phyloP scores from a whole-genome alignment of 108 stramenopile genomes.

The Asterionellopsis glacialis region DNA sequence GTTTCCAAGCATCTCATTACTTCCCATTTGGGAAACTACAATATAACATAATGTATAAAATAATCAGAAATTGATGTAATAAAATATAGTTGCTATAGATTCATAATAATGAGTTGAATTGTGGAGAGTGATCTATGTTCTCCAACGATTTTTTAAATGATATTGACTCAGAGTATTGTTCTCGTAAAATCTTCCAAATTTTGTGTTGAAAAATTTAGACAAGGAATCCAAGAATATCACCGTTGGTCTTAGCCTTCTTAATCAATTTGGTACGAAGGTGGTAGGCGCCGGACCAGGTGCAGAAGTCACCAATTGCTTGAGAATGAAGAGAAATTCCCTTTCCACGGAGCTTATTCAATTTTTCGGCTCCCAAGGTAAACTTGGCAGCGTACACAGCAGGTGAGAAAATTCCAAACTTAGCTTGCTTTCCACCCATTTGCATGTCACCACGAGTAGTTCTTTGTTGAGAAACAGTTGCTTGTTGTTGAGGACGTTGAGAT shows the following conservation, averaged over 20 bases:
- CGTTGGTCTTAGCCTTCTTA: slow-evolving; percentile 93
- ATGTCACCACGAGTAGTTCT: slow-evolving; percentile 15
- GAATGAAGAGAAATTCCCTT: slow-evolving; percentile 91
- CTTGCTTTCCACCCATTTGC: slow-evolving; percentile 62
- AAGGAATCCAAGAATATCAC: slow-evolving; percentile 93
- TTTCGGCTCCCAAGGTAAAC: slow-evolving; percentile 77
- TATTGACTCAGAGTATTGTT: no score
- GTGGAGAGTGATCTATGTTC: no score
- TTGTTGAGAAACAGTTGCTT: slow-evolving; percentile 14
- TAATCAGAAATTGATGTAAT: no score
- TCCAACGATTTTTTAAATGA: no score
- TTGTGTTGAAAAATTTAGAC: slow-evolving; percentile 47
- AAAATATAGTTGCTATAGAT: no score
- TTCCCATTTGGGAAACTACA: no score
- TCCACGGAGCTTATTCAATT: slow-evolving; percentile 81
- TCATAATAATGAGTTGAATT: no score
- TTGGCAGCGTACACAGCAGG: slow-evolving; percentile 96
- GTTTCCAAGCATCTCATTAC: no score
- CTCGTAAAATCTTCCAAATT: not conserved
- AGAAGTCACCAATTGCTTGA: slow-evolving; percentile 91
- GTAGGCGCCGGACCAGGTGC: slow-evolving; percentile 87
- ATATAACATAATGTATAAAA: no score
- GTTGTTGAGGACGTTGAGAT: slow-evolving; percentile 50
- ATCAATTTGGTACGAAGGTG: slow-evolving; percentile 84
- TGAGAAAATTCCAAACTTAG: slow-evolving; percentile 96